A percentile compares a stretch with the other conserved stretches of the same genome.
Evolutionary conservation across 169 alveolate species (phyloP).

Genomic region (Hepatocystis sp.): DNA sequence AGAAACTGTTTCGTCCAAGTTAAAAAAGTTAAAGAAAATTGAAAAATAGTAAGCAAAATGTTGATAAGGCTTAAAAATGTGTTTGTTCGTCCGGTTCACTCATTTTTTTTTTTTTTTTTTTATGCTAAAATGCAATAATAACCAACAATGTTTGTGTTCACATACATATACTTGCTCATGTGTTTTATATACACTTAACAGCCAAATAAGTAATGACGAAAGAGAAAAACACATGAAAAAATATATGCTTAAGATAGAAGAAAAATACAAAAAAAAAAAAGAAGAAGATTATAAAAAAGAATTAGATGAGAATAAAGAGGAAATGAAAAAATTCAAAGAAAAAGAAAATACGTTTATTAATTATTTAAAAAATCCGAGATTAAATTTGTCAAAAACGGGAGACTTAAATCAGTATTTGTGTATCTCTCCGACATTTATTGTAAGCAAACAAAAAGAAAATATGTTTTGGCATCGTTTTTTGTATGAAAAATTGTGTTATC

Average conservation of each 20-base stretch:
- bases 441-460: too few relatives aligned
- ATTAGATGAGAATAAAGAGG: constrained; percentile 47
- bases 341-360: constrained; percentile 42
- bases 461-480: too few relatives aligned
- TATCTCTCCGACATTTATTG: constrained; percentile 41
- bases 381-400: constrained; percentile 45
- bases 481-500: too few relatives aligned
- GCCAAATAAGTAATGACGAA: constrained; percentile 52
- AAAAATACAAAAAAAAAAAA: constrained; percentile 52
- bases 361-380: constrained; percentile 69
- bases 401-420: constrained; percentile 53
- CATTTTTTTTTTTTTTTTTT: constrained; percentile 14
- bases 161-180: too few relatives aligned
- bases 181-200: too few relatives aligned
- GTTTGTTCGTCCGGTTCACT: background rate
- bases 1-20: constrained; percentile 52
- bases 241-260: constrained; percentile 57
- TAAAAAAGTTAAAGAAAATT: constrained; percentile 55
- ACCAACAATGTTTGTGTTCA: too few relatives aligned
- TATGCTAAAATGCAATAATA: too few relatives aligned
- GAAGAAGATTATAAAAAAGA: constrained; percentile 68
- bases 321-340: constrained; percentile 44
- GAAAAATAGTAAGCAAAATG: constrained; percentile 53
- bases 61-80: background rate
- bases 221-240: constrained; percentile 64